Base-by-base conservation (phyloP, 768 basidiomycete genomes). In the Lyophyllum semitale region DNA sequence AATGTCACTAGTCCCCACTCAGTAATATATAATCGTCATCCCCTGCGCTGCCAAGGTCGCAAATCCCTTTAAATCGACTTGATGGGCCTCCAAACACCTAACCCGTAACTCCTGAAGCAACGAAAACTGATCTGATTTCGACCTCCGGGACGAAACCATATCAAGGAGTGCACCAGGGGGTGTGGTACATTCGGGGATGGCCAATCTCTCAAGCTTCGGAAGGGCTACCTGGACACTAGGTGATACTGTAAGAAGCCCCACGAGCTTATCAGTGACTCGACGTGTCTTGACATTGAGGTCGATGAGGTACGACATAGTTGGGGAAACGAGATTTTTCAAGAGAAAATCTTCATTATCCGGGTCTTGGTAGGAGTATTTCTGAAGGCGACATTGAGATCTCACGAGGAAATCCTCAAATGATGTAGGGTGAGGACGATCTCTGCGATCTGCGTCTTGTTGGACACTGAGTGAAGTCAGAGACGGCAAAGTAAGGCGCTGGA, bases 401-500 rank as follows among this genome's bases (percentile, higher is more conserved):
- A 27, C 29, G 8, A 56, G 42, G 15, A 59, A 43, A 37, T 56
- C 51, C 26, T 23, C 40, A 11, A 53, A 25, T 1, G 55, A 53
- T 22, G 37, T 17, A 3, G 20, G 8, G 22, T 42, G 22, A 12
- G 41, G 12, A 12, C 25, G 43, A 5, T 45, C 35, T n/a, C 18
- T 3, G 17, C 20, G 27, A 17, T 22, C 38, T 20, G 25, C 12
- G 41, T 18, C 50, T 29, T 56, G 35, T 32, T n/a, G 51, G 13
- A 56, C 23, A 15, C 32, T 27, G 25, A 45, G 56, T 4, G 59
- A 56, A 18, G 23, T 6, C 8, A 59, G 51, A 15, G 51, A 37
- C 9, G 59, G 59, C 4, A 59, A 51, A 22, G 43, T 56, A 8
- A 59, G 59, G 15, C 26, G 48, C 27, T 53, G 46, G 8, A 59